Conservation (phyloP, 2,329 filamentous ascomycete genomes). For the Colletotrichum paranaense region DNA sequence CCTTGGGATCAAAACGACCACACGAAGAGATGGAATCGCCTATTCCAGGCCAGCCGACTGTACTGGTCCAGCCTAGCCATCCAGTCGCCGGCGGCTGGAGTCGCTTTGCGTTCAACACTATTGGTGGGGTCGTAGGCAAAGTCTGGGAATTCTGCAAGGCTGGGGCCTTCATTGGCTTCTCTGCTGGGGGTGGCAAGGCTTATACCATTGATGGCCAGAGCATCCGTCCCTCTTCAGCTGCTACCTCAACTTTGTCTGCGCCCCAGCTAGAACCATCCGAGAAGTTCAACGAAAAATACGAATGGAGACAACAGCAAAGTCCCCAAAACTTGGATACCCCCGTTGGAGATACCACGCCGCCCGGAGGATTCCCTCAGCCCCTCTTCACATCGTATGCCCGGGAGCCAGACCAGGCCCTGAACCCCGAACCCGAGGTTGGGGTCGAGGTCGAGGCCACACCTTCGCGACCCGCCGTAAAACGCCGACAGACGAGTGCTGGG, state of each 20-base stretch:
- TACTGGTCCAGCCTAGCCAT: conserved; percentile 46
- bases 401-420: conserved; percentile 40
- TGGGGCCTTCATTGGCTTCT: conserved; percentile 83
- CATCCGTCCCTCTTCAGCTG: background rate
- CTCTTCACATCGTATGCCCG: conserved; percentile 46
- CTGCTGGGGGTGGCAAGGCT: conserved; percentile 82
- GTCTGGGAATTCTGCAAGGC: conserved; percentile 86
- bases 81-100: conserved; percentile 62
- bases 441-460: conserved; percentile 52
- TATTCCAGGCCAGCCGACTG: conserved; percentile 43
- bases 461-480: conserved; percentile 60
- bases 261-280: background rate
- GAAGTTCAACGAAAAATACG: background rate
- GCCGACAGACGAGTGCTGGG: conserved; percentile 63
- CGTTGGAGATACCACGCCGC: conserved; percentile 28
- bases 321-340: background rate
- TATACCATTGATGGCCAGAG: conserved; percentile 64
- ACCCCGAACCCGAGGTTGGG: conserved; percentile 44
- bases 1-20: conserved; percentile 59
- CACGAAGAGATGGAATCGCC: conserved; percentile 51
- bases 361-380: conserved; percentile 41
- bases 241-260: background rate
- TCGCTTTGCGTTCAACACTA: conserved; percentile 67
- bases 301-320: background rate
- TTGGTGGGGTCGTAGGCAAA: conserved; percentile 78